These are phyloP conservation scores for Termitomyces sp. DNA, from an alignment of 768 basidiomycete genomes.

Conservation along the genomic window DNA sequence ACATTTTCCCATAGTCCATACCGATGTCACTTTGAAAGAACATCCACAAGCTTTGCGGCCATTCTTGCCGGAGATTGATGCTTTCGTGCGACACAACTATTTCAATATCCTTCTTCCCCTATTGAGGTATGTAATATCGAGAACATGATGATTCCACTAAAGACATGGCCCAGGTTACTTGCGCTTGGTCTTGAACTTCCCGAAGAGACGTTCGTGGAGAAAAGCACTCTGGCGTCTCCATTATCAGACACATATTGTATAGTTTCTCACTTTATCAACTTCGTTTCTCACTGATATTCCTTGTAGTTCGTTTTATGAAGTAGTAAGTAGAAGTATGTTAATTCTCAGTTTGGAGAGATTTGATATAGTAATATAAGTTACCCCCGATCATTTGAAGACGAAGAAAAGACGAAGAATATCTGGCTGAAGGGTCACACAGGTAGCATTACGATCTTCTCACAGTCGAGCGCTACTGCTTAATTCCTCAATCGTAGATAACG, in stretches of 20 bases:
- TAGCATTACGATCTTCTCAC: constrained; percentile 3
- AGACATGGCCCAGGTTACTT: constrained; percentile 17
- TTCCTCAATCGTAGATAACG: neutral
- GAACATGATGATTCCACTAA: neutral
- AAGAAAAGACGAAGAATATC: constrained; percentile 34
- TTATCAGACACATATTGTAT: constrained; percentile 31
- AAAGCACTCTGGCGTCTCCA: constrained; percentile 28
- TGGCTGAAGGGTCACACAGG: constrained; percentile 49
- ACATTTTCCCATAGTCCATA: constrained; percentile 22
- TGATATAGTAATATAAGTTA: constrained; percentile 21
- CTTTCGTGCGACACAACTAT: constrained; percentile 29
- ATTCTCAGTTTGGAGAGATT: constrained; percentile 20
- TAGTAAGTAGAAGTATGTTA: constrained; percentile 26
- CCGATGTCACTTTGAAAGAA: constrained; percentile 22
- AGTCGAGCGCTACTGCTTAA: neutral
- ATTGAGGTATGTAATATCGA: constrained; percentile 36
- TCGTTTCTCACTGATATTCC: constrained; percentile 26
- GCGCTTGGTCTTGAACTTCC: constrained; percentile 39
- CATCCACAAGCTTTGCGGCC: constrained; percentile 32
- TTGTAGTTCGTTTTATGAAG: constrained; percentile 40
- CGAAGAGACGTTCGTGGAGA: constrained; percentile 35
- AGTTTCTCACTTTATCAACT: neutral
- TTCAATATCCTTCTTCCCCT: constrained; percentile 29
- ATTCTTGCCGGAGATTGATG: constrained; percentile 27
- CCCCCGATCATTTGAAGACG: constrained; percentile 36